These are phyloP conservation scores for Geotrichum fermentans DNA, from an alignment of 1,139 yeast genomes.

Conservation along the genomic window DNA sequence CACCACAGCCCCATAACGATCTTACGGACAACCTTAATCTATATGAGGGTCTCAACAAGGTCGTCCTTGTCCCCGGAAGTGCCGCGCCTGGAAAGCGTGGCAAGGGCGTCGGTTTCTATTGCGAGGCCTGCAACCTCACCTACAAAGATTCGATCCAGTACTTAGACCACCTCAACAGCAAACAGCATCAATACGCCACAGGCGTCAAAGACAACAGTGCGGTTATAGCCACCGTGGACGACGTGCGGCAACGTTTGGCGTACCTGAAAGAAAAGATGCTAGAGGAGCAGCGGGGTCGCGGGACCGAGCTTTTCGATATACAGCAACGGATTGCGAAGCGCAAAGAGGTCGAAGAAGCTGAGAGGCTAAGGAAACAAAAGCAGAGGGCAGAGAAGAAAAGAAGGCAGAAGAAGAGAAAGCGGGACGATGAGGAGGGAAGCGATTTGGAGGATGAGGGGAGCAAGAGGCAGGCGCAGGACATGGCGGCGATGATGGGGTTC, in stretches of 20 bases:
- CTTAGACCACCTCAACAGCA: slow-evolving; percentile 77
- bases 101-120: slow-evolving; percentile 72
- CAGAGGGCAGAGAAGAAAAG: slow-evolving; percentile 25
- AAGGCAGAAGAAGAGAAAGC: slow-evolving; percentile 29
- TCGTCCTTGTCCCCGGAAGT: slow-evolving; percentile 44
- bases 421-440: slow-evolving; percentile 26
- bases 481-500: slow-evolving; percentile 58
- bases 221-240: slow-evolving; percentile 32
- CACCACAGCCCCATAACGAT: slow-evolving; percentile 19
- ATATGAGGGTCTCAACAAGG: slow-evolving; percentile 43
- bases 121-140: slow-evolving; percentile 73
- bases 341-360: slow-evolving; percentile 42
- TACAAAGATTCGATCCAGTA: slow-evolving; percentile 77
- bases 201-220: slow-evolving; percentile 33
- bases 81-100: slow-evolving; percentile 49
- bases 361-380: slow-evolving; percentile 33
- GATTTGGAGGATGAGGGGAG: slow-evolving; percentile 21
- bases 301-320: slow-evolving; percentile 40
- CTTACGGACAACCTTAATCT: slow-evolving; percentile 36
- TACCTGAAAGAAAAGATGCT: slow-evolving; percentile 34
- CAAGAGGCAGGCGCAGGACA: slow-evolving; percentile 31
- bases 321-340: slow-evolving; percentile 45
- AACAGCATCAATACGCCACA: slow-evolving; percentile 35
- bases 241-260: slow-evolving; percentile 36
- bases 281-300: slow-evolving; percentile 41